A percentile compares a stretch with the other conserved stretches of the same genome.
These are phyloP conservation scores for Corynespora cassiicola DNA, from an alignment of 2,329 filamentous ascomycete species.

Conservation along the genomic window DNA sequence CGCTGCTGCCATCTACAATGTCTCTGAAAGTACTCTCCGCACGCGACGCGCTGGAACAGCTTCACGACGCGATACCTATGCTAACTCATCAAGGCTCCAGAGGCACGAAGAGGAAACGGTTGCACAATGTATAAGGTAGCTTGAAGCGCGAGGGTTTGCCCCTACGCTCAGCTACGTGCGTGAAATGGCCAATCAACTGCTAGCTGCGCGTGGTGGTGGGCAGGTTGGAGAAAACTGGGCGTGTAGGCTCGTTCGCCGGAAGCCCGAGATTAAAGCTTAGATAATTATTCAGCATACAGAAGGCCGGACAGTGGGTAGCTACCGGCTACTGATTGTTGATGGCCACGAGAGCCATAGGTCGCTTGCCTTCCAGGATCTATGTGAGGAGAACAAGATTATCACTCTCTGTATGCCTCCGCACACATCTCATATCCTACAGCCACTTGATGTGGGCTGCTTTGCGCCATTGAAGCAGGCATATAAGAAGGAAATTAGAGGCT, in stretches of 20 bases:
- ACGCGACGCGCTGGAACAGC: slow-evolving; percentile 7
- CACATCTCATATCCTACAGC: slow-evolving; percentile 47
- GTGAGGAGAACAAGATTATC: slow-evolving; percentile 45
- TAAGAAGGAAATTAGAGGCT: slow-evolving; percentile 29
- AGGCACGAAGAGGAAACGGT: slow-evolving; percentile 12
- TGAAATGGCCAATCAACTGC: slow-evolving; percentile 17
- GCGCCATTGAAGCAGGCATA: slow-evolving; percentile 40
- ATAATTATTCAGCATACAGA: slow-evolving; percentile 4
- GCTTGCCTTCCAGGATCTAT: no score
- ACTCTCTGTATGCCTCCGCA: slow-evolving; percentile 44
- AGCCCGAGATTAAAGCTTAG: slow-evolving; percentile 10
- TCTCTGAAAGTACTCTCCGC: slow-evolving; percentile 10
- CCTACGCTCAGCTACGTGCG: slow-evolving; percentile 9
- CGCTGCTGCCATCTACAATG: slow-evolving; percentile 8
- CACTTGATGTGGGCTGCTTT: slow-evolving; percentile 49
- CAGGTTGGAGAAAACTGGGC: slow-evolving; percentile 15
- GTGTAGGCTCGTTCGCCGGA: slow-evolving; percentile 9
- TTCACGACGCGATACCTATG: slow-evolving; percentile 10
- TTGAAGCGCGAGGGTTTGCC: slow-evolving; percentile 14
- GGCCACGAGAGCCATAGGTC: no score
- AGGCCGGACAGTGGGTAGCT: slow-evolving; percentile 3
- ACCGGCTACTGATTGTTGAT: slow-evolving; percentile 14
- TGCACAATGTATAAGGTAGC: slow-evolving; percentile 13
- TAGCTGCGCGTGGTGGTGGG: slow-evolving; percentile 9
- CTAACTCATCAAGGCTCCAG: slow-evolving; percentile 8